Percentiles rank a stretch among this genome's conserved stretches.
phyloP scores from a whole-genome alignment of 306 rosid genomes.

The Datisca glomerata region DNA sequence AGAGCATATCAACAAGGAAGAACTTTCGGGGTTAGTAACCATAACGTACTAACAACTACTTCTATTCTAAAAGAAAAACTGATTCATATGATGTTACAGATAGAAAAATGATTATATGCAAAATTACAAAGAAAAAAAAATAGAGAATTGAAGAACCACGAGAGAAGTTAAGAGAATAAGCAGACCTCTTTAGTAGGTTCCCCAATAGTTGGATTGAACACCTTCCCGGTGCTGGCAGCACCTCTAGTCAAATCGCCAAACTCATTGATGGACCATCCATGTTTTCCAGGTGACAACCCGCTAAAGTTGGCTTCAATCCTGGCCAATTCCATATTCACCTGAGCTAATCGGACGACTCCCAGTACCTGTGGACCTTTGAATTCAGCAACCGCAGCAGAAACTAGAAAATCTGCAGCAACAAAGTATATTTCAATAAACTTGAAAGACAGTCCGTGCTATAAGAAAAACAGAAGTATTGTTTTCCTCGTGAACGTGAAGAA shows the following conservation, averaged over 20 bases:
- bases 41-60: too few species aligned
- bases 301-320: conserved; percentile 84
- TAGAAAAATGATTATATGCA: too few species aligned
- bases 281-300: conserved; percentile 80
- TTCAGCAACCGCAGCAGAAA: conserved; percentile 88
- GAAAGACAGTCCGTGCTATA: too few species aligned
- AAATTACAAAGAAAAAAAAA: conserved; percentile 3
- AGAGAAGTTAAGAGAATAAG: conserved; percentile 10
- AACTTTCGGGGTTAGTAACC: too few species aligned
- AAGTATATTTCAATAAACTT: conserved; percentile 2
- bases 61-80: too few species aligned
- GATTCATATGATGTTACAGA: too few species aligned
- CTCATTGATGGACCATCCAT: conserved; percentile 84
- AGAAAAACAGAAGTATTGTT: too few species aligned
- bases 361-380: conserved; percentile 82
- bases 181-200: conserved; percentile 40
- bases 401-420: conserved; percentile 53
- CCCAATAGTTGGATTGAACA: conserved; percentile 31
- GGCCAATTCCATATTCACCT: conserved; percentile 80
- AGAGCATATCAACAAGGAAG: too few species aligned
- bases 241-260: conserved; percentile 90
- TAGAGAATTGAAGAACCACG: not conserved
- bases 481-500: too few species aligned
- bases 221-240: conserved; percentile 79
- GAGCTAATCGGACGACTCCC: conserved; percentile 88